These are phyloP conservation scores for Penicillium vulpinum DNA, from an alignment of 2,329 filamentous ascomycete genomes.

Conservation along the genomic window DNA sequence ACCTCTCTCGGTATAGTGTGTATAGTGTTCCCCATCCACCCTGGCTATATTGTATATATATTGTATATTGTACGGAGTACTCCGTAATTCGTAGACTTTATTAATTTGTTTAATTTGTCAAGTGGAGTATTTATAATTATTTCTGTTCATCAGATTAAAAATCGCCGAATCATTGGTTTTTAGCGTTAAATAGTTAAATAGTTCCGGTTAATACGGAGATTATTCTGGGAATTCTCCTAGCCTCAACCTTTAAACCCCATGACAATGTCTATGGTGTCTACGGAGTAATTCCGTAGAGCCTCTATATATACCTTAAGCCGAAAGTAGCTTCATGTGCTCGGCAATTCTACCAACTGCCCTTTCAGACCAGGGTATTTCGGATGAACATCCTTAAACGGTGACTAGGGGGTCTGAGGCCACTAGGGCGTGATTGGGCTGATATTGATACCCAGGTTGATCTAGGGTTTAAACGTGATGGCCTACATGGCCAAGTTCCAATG, in stretches of 20 bases:
- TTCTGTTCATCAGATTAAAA: constrained; percentile 1
- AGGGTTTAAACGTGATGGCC: constrained; percentile 8
- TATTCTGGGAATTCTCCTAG: constrained; percentile 10
- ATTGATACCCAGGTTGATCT: not conserved
- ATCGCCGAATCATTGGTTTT: not conserved
- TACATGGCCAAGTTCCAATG: constrained; percentile 5
- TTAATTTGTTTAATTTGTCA: not conserved
- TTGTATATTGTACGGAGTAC: too few species aligned
- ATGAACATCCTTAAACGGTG: not conserved
- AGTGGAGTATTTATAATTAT: not conserved
- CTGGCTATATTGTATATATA: too few species aligned
- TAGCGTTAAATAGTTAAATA: constrained; percentile 2
- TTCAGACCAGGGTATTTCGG: not conserved
- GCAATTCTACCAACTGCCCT: not conserved
- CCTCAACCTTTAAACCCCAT: not conserved
- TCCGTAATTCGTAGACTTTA: too few species aligned
- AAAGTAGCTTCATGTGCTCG: not conserved
- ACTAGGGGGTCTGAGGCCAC: not conserved
- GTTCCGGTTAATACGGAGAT: constrained; percentile 5
- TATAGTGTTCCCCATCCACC: too few species aligned
- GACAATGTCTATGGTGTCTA: not conserved
- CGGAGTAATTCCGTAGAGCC: not conserved
- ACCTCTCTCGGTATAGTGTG: constrained; percentile 2
- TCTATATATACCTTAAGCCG: not conserved
- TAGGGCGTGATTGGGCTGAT: constrained; percentile 7